phyloP scores from a whole-genome alignment of 352 stramenopile species.

The Phytophthora rubi region DNA sequence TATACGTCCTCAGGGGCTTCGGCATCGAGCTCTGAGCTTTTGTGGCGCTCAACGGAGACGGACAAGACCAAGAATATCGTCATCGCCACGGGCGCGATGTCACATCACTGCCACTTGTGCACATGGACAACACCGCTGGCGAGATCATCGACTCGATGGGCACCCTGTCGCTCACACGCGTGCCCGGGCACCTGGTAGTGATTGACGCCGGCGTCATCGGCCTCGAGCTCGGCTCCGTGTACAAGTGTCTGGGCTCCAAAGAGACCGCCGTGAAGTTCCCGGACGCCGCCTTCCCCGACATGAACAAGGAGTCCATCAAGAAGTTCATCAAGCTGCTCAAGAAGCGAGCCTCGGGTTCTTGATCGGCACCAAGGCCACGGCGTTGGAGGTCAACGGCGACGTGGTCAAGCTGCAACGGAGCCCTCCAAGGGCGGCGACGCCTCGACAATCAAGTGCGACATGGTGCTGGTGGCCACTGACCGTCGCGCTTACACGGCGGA shows the following conservation, averaged over 20 bases:
- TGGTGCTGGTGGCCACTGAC: conserved; percentile 87
- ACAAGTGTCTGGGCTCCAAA: conserved; percentile 49
- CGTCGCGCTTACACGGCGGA: conserved; percentile 96
- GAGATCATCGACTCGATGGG: conserved; percentile 99
- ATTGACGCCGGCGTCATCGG: conserved; percentile 98
- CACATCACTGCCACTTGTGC: conserved; percentile 94
- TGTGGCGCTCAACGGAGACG: conserved; percentile 93
- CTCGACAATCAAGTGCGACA: conserved; percentile 76
- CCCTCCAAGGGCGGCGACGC: conserved; percentile 66
- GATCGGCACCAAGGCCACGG: conserved; percentile 97
- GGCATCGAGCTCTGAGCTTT: no score
- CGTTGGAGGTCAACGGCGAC: conserved; percentile 90
- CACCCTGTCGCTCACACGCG: conserved; percentile 92
- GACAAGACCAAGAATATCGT: conserved; percentile 98
- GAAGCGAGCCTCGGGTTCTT: conserved; percentile 99
- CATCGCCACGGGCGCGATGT: conserved; percentile 92
- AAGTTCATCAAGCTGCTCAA: conserved; percentile 98
- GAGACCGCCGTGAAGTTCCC: conserved; percentile 99
- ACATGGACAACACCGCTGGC: conserved; percentile 96
- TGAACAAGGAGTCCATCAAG: conserved; percentile 96
- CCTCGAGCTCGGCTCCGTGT: conserved; percentile 95
- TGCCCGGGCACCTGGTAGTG: conserved; percentile 97
- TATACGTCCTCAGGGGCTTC: no score
- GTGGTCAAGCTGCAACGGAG: conserved; percentile 97
- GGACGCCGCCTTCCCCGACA: conserved; percentile 92